Conservation (phyloP, 2,329 filamentous ascomycete genomes). For the Cytospora paraplurivora region DNA sequence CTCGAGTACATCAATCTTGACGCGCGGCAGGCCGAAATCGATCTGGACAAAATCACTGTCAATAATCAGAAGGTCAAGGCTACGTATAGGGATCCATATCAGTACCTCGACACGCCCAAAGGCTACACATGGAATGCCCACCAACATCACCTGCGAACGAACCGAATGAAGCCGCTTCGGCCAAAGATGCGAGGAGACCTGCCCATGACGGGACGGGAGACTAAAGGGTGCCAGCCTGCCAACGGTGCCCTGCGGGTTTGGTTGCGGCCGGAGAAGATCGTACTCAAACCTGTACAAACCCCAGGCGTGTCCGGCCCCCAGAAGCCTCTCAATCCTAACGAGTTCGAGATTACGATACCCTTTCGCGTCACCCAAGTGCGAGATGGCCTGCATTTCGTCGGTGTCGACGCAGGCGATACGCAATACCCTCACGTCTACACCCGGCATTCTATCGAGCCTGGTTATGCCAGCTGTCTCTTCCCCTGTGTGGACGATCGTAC, state of each 20-base stretch:
- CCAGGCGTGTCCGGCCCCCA: conserved; percentile 22
- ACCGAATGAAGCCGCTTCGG: conserved; percentile 61
- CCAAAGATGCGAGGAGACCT: conserved; percentile 55
- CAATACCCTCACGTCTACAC: conserved; percentile 93
- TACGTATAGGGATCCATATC: conserved; percentile 66
- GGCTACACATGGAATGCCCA: conserved; percentile 66
- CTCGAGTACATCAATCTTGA: conserved; percentile 62
- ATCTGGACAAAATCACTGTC: conserved; percentile 56
- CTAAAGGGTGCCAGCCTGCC: conserved; percentile 57
- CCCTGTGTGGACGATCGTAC: conserved; percentile 89
- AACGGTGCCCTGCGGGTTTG: conserved; percentile 53
- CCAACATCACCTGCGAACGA: conserved; percentile 74
- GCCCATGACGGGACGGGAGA: conserved; percentile 56
- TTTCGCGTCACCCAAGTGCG: conserved; percentile 75
- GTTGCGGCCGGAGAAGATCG: conserved; percentile 42
- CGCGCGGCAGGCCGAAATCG: conserved; percentile 63
- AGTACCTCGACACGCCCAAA: conserved; percentile 61
- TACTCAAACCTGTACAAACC: conserved; percentile 33
- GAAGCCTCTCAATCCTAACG: conserved; percentile 23
- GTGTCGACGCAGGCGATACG: conserved; percentile 74
- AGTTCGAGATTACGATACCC: conserved; percentile 61
- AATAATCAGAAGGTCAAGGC: conserved; percentile 48
- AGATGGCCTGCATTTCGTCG: conserved; percentile 91
- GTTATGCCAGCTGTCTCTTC: conserved; percentile 83
- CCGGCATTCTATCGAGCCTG: conserved; percentile 75